Base-by-base conservation (phyloP, 2,329 filamentous ascomycete genomes). In the Mycosphaerella arachidis region DNA sequence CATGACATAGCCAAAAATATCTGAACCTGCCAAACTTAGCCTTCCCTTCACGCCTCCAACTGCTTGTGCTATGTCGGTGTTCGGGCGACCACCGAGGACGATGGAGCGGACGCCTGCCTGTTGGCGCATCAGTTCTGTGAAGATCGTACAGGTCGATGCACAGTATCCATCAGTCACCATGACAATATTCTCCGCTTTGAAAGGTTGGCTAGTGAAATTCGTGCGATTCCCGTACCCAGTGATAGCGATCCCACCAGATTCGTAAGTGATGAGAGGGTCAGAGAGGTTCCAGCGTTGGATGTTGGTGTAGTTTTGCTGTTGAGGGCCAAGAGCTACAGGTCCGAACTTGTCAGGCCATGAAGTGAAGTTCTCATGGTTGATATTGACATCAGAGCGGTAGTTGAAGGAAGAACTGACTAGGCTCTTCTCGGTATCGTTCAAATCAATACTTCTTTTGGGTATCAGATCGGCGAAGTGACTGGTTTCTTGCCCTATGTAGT, bases 131-230 rank as follows among this genome's bases (percentile, higher is more conserved):
- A 79, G 68, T 60, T 79, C 77, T n/a, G 71, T 68, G 61, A 76
- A 77, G 60, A 79, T 76, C 45, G 76, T 75, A 68, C 78, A 80
- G n/a, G 77, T 79, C 0, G 72, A 76, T 1, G 76, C 75, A 66
- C 78, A 80, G 72, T 76, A 76, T 58, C 77, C 77, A 56, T 80
- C 78, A 40, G 70, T 71, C 0, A 75, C 75, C 18, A 86, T 72
- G 45, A 86, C 75, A 48, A 87, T 80, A 68, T 87, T 80, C 59
- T 86, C 81, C 2, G 83, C 75, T 1, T 75, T 76, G 68, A 87
- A 87, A 1, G 83, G 84, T 63, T 79, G 66, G 2, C 53, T 75
- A 0, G 78, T 75, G 48, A 80, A 76, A 66, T 81, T 79, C 18
- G 74, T 68, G 13, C 77, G 76, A 63, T 75, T 76, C 53, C 78